phyloP scores from a whole-genome alignment of 371 early-diverging fungal genomes.

The Lichtheimia corymbifera region DNA sequence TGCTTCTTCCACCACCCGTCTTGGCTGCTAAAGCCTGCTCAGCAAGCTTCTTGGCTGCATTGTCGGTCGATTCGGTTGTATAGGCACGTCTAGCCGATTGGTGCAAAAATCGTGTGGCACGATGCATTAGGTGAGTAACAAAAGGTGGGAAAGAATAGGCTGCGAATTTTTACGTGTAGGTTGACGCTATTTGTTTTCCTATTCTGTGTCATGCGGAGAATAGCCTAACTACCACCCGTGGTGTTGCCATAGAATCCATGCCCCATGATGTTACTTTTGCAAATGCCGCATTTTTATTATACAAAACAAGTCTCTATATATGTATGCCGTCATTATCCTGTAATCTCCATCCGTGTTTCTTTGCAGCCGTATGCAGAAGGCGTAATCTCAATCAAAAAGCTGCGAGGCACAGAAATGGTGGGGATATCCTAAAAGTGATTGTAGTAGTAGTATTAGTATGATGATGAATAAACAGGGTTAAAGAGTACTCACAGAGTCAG shows the following conservation, averaged over 20 bases:
- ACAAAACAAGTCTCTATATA: no score
- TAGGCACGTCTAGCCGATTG: constrained; percentile 17
- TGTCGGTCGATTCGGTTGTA: constrained; percentile 22
- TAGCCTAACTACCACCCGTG: no score
- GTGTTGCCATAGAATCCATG: no score
- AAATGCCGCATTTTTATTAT: no score
- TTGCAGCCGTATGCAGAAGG: constrained; percentile 80
- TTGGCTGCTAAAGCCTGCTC: constrained; percentile 46
- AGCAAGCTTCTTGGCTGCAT: constrained; percentile 33
- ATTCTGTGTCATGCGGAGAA: no score
- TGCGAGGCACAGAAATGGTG: constrained; percentile 70
- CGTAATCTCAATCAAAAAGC: constrained; percentile 73
- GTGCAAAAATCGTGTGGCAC: constrained; percentile 11
- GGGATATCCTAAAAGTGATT: constrained; percentile 66
- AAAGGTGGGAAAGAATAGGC: no score
- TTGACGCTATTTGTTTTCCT: no score
- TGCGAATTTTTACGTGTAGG: no score
- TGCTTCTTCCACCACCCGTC: constrained; percentile 27
- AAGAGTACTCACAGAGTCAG: constrained; percentile 38
- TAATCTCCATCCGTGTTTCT: constrained; percentile 50
- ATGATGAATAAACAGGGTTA: no score
- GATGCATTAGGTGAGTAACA: no score
- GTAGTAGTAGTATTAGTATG: neutral
- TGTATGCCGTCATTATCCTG: neutral
- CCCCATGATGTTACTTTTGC: no score